Percentiles rank a stretch among this genome's conserved stretches.
Evolutionary conservation across 345 rosid species (phyloP).

Genomic region (Hirschfeldia incana): DNA sequence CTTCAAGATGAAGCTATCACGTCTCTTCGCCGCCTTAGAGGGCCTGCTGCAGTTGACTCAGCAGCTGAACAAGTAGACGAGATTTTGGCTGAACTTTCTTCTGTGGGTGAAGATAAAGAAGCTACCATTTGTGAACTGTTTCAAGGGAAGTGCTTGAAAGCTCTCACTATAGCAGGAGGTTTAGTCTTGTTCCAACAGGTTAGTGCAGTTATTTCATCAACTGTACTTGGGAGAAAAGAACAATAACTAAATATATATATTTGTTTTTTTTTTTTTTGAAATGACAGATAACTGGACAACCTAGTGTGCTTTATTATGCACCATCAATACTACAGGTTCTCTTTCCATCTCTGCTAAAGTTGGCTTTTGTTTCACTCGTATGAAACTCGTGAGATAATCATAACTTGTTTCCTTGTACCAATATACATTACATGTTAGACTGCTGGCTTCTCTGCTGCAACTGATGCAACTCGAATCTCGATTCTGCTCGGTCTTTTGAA

Average conservation of each 20-base stretch:
- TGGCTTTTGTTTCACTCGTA: constrained; percentile 13
- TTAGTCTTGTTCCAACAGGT: constrained; percentile 98
- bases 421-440: constrained; percentile 49
- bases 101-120: constrained; percentile 69
- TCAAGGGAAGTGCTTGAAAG: constrained; percentile 86
- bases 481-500: constrained; percentile 81
- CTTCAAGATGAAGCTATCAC: not conserved
- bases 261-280: not conserved
- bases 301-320: constrained; percentile 98
- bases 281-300: constrained; percentile 94
- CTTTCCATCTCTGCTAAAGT: not conserved
- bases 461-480: constrained; percentile 96
- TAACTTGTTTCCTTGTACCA: constrained; percentile 23
- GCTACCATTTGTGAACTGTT: constrained; percentile 63
- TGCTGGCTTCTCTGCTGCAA: constrained; percentile 95
- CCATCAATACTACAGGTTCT: constrained; percentile 87
- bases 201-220: constrained; percentile 21
- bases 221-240: not conserved
- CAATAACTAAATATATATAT: not conserved
- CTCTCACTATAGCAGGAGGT: constrained; percentile 82
- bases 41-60: constrained; percentile 62
- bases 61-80: constrained; percentile 73
- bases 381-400: not conserved
- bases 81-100: constrained; percentile 67
- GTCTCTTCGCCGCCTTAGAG: constrained; percentile 75